phyloP scores from a whole-genome alignment of 192 early-diverging fungal species.

The Coemansia sp. region DNA sequence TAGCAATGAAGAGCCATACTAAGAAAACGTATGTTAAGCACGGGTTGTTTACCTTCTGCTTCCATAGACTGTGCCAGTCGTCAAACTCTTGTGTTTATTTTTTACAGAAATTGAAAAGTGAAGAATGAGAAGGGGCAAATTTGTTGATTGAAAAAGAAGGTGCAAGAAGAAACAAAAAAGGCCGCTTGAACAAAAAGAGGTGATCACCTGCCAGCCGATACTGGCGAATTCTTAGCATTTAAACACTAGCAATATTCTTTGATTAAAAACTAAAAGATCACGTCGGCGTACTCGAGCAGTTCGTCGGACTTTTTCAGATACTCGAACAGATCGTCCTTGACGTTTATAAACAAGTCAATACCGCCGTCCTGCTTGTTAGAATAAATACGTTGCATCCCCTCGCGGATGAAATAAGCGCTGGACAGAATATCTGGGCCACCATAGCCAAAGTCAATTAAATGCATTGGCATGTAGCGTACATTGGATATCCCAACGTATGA shows the following conservation, averaged over 20 bases:
- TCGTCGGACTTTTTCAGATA: slow-evolving; percentile 12
- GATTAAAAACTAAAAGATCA: slow-evolving; percentile 25
- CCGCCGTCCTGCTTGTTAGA: slow-evolving; percentile 46
- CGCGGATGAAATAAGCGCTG: slow-evolving; percentile 30
- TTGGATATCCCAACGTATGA: slow-evolving; percentile 38
- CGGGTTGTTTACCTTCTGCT: slow-evolving; percentile 26
- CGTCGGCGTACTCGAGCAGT: slow-evolving; percentile 29
- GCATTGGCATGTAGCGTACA: slow-evolving; percentile 37
- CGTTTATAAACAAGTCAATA: slow-evolving; percentile 42
- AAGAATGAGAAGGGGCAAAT: background rate
- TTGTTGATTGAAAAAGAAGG: slow-evolving; percentile 1
- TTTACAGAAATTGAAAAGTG: background rate
- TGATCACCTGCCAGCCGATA: background rate
- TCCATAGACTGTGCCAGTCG: slow-evolving; percentile 21
- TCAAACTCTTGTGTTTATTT: background rate
- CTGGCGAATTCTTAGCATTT: background rate
- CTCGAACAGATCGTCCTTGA: slow-evolving; percentile 26
- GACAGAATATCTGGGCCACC: slow-evolving; percentile 29
- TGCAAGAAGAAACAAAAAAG: background rate
- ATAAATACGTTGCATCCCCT: slow-evolving; percentile 36
- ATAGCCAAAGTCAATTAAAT: slow-evolving; percentile 45
- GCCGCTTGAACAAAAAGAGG: slow-evolving; percentile 8
- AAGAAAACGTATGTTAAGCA: background rate
- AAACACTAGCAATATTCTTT: background rate
- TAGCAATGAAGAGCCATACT: background rate